A percentile compares a stretch with the other conserved stretches of the same genome.
Evolutionary conservation across 176 grass and related monocot species (phyloP).

Genomic region (Avena atlantica): DNA sequence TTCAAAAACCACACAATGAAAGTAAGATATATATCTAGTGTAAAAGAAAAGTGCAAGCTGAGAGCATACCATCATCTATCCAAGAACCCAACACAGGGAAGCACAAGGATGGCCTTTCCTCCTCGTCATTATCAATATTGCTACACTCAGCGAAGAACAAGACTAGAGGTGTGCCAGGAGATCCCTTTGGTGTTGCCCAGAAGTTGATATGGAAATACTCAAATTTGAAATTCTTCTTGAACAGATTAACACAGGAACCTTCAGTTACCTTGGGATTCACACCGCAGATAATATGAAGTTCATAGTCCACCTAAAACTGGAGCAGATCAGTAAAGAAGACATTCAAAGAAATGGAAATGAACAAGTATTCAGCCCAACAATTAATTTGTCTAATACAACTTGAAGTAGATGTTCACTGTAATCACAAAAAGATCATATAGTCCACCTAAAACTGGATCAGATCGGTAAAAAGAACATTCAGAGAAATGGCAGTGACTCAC

Average conservation of each 20-base stretch:
- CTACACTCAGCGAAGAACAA: slow-evolving; percentile 18
- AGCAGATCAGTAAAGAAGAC: neutral
- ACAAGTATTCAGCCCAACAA: neutral
- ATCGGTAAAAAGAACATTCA: neutral
- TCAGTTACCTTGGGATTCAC: slow-evolving; percentile 26
- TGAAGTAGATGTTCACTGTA: neutral
- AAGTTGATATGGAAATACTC: slow-evolving; percentile 33
- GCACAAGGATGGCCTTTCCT: neutral
- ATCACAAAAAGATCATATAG: neutral
- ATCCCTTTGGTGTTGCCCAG: slow-evolving; percentile 1
- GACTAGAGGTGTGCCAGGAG: neutral
- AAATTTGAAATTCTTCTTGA: neutral
- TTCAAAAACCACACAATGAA: neutral
- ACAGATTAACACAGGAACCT: neutral
- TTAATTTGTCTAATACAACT: neutral
- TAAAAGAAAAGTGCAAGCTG: neutral
- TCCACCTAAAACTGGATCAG: neutral
- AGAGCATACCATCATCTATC: neutral
- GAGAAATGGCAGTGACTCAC: neutral
- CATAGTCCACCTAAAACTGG: neutral
- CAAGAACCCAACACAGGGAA: neutral
- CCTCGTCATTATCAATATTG: neutral
- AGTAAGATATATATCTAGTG: neutral
- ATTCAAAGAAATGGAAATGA: neutral
- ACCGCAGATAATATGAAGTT: slow-evolving; percentile 22